These are phyloP conservation scores for Yamadazyma triangularis DNA, from an alignment of 1,139 yeast species.

Conservation along the genomic window DNA sequence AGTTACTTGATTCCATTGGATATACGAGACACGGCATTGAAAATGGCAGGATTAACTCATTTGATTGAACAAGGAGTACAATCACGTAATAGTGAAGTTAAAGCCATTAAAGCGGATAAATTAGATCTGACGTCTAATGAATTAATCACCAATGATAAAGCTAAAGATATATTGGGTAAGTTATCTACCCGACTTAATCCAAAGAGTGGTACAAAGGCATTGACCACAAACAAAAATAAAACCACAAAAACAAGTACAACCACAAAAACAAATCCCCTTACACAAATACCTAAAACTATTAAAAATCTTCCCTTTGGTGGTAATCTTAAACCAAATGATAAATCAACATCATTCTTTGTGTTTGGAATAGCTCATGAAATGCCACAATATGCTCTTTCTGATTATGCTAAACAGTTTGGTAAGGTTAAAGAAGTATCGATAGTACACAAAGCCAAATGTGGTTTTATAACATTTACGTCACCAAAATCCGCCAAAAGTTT, in stretches of 20 bases:
- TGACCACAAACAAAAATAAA: conserved; percentile 3
- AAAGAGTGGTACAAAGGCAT: too few relatives aligned
- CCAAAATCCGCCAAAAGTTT: conserved; percentile 53
- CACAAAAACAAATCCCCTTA: conserved; percentile 4
- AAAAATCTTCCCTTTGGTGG: conserved; percentile 62
- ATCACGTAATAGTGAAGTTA: conserved; percentile 32
- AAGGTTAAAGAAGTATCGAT: conserved; percentile 45
- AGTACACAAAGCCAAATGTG: conserved; percentile 63
- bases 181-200: conserved; percentile 8
- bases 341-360: conserved; percentile 56
- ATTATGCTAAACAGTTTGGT: conserved; percentile 44
- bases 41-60: conserved; percentile 58
- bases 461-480: conserved; percentile 51
- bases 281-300: conserved; percentile 46
- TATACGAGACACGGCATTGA: conserved; percentile 75
- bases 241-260: conserved; percentile 5
- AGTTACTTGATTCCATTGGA: conserved; percentile 75
- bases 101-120: conserved; percentile 38
- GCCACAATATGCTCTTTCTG: conserved; percentile 58
- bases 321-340: conserved; percentile 31
- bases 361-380: conserved; percentile 66
- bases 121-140: conserved; percentile 37
- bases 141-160: conserved; percentile 19
- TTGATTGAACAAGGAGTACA: conserved; percentile 6
- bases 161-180: conserved; percentile 8